Evolutionary conservation across 495 filamentous ascomycete genomes (phyloP).

Genomic region (Talaromyces stipitatus): DNA sequence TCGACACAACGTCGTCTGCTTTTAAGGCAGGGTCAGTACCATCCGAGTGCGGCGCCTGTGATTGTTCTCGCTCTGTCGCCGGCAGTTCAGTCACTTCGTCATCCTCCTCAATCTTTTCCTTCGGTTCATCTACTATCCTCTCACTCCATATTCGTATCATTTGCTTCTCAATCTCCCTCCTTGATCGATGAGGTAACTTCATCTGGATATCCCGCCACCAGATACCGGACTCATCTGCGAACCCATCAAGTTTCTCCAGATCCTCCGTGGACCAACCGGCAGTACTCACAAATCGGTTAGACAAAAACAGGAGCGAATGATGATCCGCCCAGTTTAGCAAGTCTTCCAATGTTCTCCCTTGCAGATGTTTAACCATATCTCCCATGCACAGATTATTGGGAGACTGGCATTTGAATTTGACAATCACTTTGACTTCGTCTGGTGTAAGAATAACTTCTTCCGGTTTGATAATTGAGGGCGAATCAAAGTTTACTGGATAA

Average conservation of each 20-base stretch:
- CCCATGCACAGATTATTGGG: constrained; percentile 16
- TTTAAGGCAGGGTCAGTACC: not conserved
- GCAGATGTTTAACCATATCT: constrained; percentile 24
- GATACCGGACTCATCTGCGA: constrained; percentile 23
- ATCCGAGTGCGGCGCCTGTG: not conserved
- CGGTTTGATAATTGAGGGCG: constrained; percentile 10
- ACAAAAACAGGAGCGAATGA: constrained; percentile 21
- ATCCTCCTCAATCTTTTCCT: not conserved
- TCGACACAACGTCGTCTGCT: not conserved
- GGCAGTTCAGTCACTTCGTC: not conserved
- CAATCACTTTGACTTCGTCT: constrained; percentile 27
- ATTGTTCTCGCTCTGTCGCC: not conserved
- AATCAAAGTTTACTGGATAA: not conserved
- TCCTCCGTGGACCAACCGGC: constrained; percentile 27
- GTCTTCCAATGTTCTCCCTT: constrained; percentile 14
- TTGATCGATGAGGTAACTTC: constrained; percentile 22
- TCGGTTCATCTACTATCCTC: not conserved
- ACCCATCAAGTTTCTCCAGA: constrained; percentile 15
- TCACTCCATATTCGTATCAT: constrained; percentile 30
- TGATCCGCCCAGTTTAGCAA: constrained; percentile 29
- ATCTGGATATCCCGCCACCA: constrained; percentile 25
- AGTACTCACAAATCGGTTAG: not conserved
- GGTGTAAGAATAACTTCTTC: constrained; percentile 20
- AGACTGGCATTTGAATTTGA: constrained; percentile 16
- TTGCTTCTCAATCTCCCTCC: constrained; percentile 31